phyloP scores from a whole-genome alignment of 306 rosid genomes.

The Trichosanthes truncata region DNA sequence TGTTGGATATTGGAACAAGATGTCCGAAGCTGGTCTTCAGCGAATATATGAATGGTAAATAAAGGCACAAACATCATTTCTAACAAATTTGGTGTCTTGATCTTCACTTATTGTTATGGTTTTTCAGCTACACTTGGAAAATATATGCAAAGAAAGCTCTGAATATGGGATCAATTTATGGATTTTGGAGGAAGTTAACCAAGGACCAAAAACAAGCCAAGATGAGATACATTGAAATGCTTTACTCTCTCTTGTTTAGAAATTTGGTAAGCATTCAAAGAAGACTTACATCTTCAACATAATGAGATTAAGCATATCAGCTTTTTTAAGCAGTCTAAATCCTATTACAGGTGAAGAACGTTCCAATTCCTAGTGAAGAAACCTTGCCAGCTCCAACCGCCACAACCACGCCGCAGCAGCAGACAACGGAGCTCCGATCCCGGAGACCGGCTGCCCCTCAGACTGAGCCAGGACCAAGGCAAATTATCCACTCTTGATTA shows the following conservation, averaged over 20 bases:
- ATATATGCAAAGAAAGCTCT: constrained; percentile 77
- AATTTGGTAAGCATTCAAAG: constrained; percentile 38
- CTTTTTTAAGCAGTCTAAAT: background rate
- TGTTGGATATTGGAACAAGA: constrained; percentile 44
- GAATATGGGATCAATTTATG: constrained; percentile 79
- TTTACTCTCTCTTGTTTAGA: constrained; percentile 69
- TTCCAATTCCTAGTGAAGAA: constrained; percentile 46
- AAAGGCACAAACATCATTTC: background rate
- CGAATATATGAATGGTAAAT: constrained; percentile 73
- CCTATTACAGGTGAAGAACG: constrained; percentile 41
- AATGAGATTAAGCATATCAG: background rate
- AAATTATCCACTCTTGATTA: background rate
- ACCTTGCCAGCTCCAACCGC: constrained; percentile 7
- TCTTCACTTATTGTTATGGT: background rate
- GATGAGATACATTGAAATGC: constrained; percentile 69
- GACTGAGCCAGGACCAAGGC: background rate
- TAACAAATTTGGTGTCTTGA: background rate
- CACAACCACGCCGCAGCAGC: background rate
- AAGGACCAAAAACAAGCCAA: constrained; percentile 65
- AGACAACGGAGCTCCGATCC: background rate
- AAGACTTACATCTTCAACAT: background rate
- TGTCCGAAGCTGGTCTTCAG: constrained; percentile 58
- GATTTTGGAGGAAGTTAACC: constrained; percentile 74
- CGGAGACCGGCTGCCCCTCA: background rate
- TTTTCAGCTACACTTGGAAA: constrained; percentile 90